phyloP scores from a whole-genome alignment of 768 basidiomycete genomes.

The Exsudoporus frostii region DNA sequence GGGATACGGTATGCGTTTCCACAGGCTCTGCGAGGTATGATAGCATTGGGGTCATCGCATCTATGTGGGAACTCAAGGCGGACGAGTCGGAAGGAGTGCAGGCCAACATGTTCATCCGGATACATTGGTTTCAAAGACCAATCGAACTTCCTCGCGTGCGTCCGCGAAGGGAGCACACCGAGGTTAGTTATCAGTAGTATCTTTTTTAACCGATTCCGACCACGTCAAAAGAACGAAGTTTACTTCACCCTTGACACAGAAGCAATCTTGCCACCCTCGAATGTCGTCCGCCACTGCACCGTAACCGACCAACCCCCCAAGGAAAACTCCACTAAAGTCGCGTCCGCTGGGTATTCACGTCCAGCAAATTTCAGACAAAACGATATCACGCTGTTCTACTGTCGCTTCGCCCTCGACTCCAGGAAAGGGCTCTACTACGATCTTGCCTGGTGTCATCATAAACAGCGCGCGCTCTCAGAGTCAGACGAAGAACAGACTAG shows the following conservation, averaged over 20 bases:
- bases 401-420: conserved; percentile 56
- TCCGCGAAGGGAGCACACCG: conserved; percentile 54
- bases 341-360: conserved; percentile 13
- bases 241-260: conserved; percentile 58
- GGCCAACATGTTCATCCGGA: conserved; percentile 49
- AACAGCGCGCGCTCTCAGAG: conserved; percentile 34
- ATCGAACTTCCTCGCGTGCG: conserved; percentile 58
- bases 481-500: conserved; percentile 27
- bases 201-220: neutral
- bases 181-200: conserved; percentile 40
- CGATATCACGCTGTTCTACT: conserved; percentile 44
- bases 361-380: conserved; percentile 10
- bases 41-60: conserved; percentile 66
- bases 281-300: conserved; percentile 50
- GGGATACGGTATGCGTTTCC: conserved; percentile 65
- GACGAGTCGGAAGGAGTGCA: conserved; percentile 29
- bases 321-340: conserved; percentile 2
- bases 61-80: conserved; percentile 57
- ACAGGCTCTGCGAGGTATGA: conserved; percentile 42
- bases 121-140: conserved; percentile 79
- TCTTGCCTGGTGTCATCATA: conserved; percentile 57
- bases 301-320: conserved; percentile 35
- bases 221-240: conserved; percentile 60
- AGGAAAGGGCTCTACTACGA: conserved; percentile 60
- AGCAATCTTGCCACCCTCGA: conserved; percentile 47